Evolutionary conservation across 2,329 filamentous ascomycete genomes (phyloP), one percentile per base, ranked within the genome.

Genomic region (Cercospora brassicicola): DNA sequence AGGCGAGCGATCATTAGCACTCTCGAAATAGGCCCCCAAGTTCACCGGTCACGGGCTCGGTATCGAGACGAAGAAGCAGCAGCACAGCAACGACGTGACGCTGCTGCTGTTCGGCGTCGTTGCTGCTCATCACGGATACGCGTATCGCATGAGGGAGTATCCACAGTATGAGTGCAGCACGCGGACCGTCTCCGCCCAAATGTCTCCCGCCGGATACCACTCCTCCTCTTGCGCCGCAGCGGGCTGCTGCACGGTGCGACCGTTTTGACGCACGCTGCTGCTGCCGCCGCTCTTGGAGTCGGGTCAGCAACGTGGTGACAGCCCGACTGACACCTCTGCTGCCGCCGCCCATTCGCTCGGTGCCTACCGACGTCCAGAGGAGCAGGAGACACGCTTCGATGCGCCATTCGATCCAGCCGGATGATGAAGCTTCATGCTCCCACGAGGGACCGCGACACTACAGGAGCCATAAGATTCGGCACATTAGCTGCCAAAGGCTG

Each of bases 401-500:
- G 62, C 62, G 62, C 62, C 62, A 39, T 64, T 59, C 62, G n/a
- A 59, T 65, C 55, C 62, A 31, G 63, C 55, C 33, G 64, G 39
- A 65, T 23, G 56, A 65, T 23, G 56, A 65, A 65, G 64, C 64
- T 65, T 65, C 64, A 56, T 65, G 64, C 64, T 65, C 64, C 64
- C 63, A 53, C 42, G 36, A 51, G 64, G 62, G 53, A 59, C 51
- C 53, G 51, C 36, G 26, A 64, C 62, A 59, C 55, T 7, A 31
- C 55, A 65, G 64, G 64, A 65, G 56, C 64, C 64, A 31, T 48
- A 51, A 59, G 28, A 36, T 59, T 59, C 55, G 55, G 55, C 55
- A 59, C 55, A 59, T 59, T 31, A 20, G n/a, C n/a, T 18, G 55
- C 55, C 55, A 59, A 9, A 20, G 55, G 9, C 53, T 56, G 23